Percentiles rank a stretch among this genome's conserved stretches.
Conservation (phyloP, 75 land plant species). For the Chamaecyparis obtusa region DNA sequence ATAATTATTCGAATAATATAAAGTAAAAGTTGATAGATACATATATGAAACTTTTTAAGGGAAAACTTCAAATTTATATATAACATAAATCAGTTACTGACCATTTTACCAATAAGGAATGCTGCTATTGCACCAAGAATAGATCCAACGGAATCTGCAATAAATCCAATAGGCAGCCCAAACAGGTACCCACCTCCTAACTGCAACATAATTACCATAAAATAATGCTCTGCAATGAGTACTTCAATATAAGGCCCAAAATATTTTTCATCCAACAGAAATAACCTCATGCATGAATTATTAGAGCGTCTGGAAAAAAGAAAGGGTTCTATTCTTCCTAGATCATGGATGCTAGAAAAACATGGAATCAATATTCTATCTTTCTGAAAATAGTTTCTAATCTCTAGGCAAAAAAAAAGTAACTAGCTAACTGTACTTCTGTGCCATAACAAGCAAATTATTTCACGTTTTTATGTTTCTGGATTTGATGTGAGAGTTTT, state of each 20-base stretch:
- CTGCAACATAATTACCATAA: slow-evolving; percentile 10
- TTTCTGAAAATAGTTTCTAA: background rate
- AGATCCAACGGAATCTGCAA: slow-evolving; percentile 31
- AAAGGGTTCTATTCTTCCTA: background rate
- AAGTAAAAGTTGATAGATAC: background rate
- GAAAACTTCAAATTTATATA: background rate
- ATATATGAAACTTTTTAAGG: background rate
- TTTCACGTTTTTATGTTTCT: background rate
- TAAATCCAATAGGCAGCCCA: slow-evolving; percentile 30
- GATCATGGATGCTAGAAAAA: background rate
- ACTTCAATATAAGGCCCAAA: background rate
- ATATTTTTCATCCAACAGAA: background rate
- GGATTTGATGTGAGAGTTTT: too few species aligned
- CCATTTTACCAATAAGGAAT: slow-evolving; percentile 2
- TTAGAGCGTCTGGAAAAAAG: background rate
- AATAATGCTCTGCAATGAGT: background rate
- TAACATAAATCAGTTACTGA: background rate
- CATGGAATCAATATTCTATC: background rate
- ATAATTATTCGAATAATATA: background rate
- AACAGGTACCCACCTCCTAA: slow-evolving; percentile 33
- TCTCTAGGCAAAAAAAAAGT: background rate
- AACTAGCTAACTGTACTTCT: background rate
- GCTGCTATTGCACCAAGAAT: slow-evolving; percentile 30
- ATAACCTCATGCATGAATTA: background rate
- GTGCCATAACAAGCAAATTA: background rate